Conservation (phyloP, 305 asterid genomes). For the Nicotiana rustica region DNA sequence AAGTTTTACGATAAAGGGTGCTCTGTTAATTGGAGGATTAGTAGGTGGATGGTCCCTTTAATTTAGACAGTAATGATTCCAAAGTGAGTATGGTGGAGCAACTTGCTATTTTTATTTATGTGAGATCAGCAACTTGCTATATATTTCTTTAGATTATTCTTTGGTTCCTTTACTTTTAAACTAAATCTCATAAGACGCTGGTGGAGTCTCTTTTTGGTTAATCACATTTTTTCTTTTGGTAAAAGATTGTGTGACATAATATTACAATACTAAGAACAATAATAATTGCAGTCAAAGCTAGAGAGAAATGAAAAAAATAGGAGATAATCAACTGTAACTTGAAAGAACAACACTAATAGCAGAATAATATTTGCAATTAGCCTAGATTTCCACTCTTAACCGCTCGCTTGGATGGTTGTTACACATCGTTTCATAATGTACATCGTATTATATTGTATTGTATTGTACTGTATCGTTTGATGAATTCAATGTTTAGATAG, state of each 20-base stretch:
- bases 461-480: too few relatives aligned
- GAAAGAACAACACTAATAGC: not conserved
- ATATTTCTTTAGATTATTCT: conserved; percentile 11
- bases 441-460: too few relatives aligned
- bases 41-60: conserved; percentile 28
- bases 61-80: conserved; percentile 33
- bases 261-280: not conserved
- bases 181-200: not conserved
- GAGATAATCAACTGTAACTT: not conserved
- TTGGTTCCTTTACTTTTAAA: conserved; percentile 23
- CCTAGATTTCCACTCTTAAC: not conserved
- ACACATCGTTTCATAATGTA: too few relatives aligned
- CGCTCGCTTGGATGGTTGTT: too few relatives aligned
- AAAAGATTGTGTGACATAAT: not conserved
- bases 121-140: not conserved
- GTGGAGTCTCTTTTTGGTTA: conserved; percentile 28
- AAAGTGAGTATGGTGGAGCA: conserved; percentile 23
- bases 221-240: not conserved
- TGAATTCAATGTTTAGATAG: too few relatives aligned
- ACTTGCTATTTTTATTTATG: not conserved
- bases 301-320: not conserved
- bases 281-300: conserved; percentile 8
- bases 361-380: conserved; percentile 16
- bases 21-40: conserved; percentile 26
- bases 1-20: too few relatives aligned